Base-by-base conservation (phyloP, 1,284 basidiomycete species). In the Chiua sp. region DNA sequence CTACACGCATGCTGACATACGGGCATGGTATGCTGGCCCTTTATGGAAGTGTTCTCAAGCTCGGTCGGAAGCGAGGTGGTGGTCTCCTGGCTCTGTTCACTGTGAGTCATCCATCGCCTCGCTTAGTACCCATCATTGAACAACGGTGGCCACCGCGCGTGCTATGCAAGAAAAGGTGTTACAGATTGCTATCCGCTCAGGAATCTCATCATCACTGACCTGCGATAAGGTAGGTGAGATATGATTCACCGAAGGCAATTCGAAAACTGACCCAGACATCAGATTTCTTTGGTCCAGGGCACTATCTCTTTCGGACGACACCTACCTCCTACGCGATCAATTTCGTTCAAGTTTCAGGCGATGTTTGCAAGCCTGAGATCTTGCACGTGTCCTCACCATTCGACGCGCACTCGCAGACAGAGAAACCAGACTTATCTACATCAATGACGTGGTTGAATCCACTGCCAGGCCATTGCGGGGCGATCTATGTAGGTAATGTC, bases 331-430 rank as follows among this genome's bases (percentile, higher is more conserved):
- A 32, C 30, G 6, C 30, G 30, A 32, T 72, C 13, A 64, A 59
- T 20, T 77, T 77, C 55, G 55, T 78, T n/a, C 58, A n/a, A n/a
- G n/a, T n/a, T n/a, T n/a, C 65, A 6, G 75, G 71, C 6, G 70
- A 76, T 53, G 54, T 74, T 11, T 67, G 77, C 26, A 68, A 75
- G 56, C 62, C 63, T 18, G 51, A 53, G 3, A 62, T 72, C 28
- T 55, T 74, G 6, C 49, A 61, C 7, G 53, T 67, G 32, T 53
- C 55, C 7, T 42, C 57, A 13, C 67, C 68, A 26, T 53, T 63
- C 4, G 33, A 49, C 5, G 53, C n/a, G 4, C 56, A 51, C 7
- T 56, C 51, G 10, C 16, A 6, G 7, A 59, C 44, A 49, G 67
- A 33, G 55, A 56, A 32, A 47, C 66, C 49, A 54, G 47, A 62